Percentiles rank a stretch among this genome's conserved stretches.
phyloP scores from a whole-genome alignment of 345 rosid species.

The Populus deltoides region DNA sequence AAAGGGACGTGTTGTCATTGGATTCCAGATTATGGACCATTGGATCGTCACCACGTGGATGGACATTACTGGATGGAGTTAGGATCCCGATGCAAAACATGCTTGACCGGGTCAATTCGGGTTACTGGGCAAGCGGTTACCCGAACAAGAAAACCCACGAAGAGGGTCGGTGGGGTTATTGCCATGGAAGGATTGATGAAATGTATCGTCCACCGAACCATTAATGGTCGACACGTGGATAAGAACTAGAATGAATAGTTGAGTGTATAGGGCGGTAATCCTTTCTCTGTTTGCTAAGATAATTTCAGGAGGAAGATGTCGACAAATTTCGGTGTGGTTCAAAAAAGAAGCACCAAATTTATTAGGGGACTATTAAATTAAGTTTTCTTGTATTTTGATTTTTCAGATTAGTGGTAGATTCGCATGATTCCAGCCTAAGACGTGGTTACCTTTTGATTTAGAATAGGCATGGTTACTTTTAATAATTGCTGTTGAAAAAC shows the following conservation, averaged over 20 bases:
- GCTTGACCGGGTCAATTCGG: conserved; percentile 42
- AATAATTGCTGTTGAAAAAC: too few relatives aligned
- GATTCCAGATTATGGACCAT: conserved; percentile 58
- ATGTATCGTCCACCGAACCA: conserved; percentile 27
- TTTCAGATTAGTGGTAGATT: background rate
- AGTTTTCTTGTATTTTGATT: too few relatives aligned
- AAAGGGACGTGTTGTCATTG: conserved; percentile 32
- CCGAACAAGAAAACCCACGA: background rate
- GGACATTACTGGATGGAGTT: conserved; percentile 19
- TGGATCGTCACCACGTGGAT: conserved; percentile 47
- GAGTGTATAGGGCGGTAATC: background rate
- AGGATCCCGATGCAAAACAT: conserved; percentile 40
- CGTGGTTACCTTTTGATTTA: background rate
- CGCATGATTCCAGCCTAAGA: background rate
- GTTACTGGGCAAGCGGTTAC: conserved; percentile 8
- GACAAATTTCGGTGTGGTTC: too few relatives aligned
- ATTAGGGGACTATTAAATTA: background rate
- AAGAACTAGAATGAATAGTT: too few relatives aligned
- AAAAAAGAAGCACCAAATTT: too few relatives aligned
- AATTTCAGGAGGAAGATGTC: too few relatives aligned
- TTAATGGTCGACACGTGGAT: conserved; percentile 35
- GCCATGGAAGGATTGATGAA: background rate
- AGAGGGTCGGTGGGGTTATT: conserved; percentile 1
- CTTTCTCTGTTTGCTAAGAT: background rate
- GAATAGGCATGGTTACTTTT: background rate